phyloP scores from a whole-genome alignment of 2,329 filamentous ascomycete genomes.

The Colletotrichum tamarilloi region DNA sequence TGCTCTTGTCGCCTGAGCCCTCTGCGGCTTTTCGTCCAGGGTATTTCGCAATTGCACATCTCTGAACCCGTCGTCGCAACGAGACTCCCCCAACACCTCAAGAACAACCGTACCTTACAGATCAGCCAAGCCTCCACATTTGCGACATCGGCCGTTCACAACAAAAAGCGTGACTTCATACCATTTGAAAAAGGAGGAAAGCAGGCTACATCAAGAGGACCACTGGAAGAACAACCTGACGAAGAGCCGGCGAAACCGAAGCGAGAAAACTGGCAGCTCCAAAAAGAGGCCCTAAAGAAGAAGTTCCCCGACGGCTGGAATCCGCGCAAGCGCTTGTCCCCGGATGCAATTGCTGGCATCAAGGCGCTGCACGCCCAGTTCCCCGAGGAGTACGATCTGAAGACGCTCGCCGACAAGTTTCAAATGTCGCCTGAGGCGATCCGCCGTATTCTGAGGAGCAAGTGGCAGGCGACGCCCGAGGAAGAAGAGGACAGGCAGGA shows the following conservation, averaged over 20 bases:
- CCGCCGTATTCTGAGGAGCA: constrained; percentile 84
- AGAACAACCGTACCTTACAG: neutral
- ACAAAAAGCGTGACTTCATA: constrained; percentile 32
- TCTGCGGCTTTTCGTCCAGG: constrained; percentile 60
- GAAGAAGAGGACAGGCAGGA: constrained; percentile 68
- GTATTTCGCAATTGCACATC: constrained; percentile 53
- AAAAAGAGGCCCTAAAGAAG: constrained; percentile 78
- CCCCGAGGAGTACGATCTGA: constrained; percentile 80
- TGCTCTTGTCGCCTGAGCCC: constrained; percentile 60
- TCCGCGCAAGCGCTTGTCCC: constrained; percentile 87
- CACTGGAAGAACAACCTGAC: constrained; percentile 30
- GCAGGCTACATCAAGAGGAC: neutral
- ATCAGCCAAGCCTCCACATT: neutral
- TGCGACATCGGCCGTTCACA: neutral
- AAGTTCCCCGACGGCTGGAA: constrained; percentile 89
- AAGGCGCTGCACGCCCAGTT: constrained; percentile 82
- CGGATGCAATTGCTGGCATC: constrained; percentile 92
- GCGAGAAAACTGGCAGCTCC: constrained; percentile 74
- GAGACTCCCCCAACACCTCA: constrained; percentile 7
- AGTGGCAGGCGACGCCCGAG: constrained; percentile 72
- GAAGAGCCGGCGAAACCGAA: constrained; percentile 32
- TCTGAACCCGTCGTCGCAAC: constrained; percentile 33
- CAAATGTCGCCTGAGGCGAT: constrained; percentile 89
- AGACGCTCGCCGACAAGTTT: constrained; percentile 80
- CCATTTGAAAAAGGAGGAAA: constrained; percentile 29